phyloP scores from a whole-genome alignment of 2,329 filamentous ascomycete genomes.

The Colletotrichum sp. region DNA sequence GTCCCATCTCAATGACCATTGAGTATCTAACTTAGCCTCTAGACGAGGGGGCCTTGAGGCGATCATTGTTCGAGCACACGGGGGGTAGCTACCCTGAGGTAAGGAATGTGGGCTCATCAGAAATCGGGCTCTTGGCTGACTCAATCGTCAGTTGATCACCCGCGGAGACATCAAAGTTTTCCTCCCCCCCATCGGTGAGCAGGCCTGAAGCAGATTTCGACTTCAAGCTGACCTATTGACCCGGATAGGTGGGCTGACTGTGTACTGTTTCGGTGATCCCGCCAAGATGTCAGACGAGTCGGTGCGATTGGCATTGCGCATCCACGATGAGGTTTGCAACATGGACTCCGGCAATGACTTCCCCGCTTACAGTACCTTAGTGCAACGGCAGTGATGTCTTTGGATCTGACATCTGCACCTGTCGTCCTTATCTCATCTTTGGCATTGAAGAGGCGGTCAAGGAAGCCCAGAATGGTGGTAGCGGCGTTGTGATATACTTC shows the following conservation, averaged over 20 bases:
- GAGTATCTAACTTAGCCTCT: conserved; percentile 27
- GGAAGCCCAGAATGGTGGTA: conserved; percentile 92
- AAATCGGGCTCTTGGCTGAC: not conserved
- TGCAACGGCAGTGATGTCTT: conserved; percentile 99
- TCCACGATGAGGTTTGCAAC: conserved; percentile 67
- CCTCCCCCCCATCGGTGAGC: conserved; percentile 83
- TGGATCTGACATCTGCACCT: conserved; percentile 97
- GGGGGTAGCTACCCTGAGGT: conserved; percentile 94
- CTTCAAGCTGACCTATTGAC: not conserved
- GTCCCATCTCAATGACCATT: not conserved
- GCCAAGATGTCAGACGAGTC: conserved; percentile 91
- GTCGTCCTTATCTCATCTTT: conserved; percentile 93
- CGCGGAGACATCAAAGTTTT: conserved; percentile 94
- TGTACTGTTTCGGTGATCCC: conserved; percentile 96
- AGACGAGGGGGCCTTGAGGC: conserved; percentile 86
- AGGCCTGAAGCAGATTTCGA: not conserved
- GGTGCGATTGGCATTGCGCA: conserved; percentile 79
- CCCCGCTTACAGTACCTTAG: conserved; percentile 31
- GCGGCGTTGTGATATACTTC: conserved; percentile 97
- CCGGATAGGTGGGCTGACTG: conserved; percentile 76
- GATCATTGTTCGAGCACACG: conserved; percentile 92
- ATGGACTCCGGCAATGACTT: not conserved
- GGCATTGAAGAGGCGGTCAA: conserved; percentile 98
- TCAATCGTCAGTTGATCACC: conserved; percentile 74
- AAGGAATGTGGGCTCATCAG: conserved; percentile 18